Evolutionary conservation across 2,329 filamentous ascomycete genomes (phyloP), one percentile per base, ranked within the genome.

Genomic region (Fusarium sp.): DNA sequence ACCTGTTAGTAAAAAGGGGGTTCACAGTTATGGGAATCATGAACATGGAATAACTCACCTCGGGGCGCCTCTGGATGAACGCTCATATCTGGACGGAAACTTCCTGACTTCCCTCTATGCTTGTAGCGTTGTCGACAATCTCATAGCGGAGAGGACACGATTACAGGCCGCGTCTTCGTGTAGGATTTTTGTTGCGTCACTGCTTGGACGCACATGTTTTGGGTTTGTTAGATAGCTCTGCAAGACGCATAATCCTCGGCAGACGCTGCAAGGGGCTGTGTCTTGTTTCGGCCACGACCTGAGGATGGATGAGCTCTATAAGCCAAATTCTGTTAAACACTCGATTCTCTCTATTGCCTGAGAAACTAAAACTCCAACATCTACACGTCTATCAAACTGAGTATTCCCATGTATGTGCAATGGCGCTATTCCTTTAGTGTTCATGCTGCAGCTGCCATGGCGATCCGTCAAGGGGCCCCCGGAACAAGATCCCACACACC

Each of bases 91-190:
- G 23, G 42, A 50, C 53, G 44, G 53, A 35, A 42, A 43, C 49
- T 61, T 44, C 63, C 60, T 48, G 42, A 10, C 10, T 44, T 62
- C 54, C 52, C 65, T 46, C 35, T 68, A 60, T 61, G 39, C 60
- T 57, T 57, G 46, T 43, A 42, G 45, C 49, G 59, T 61, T 59
- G 43, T 49, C 29, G 59, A 17, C 49, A 55, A 42, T 70, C 41
- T 67, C 68, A 70, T 70, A 47, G 53, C 57, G 65, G 42, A 66
- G 48, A 70, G 57, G 68, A 68, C 68, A 68, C 66, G 64, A 65
- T 66, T 65, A 52, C 42, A 42, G 43, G 46, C 50, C 43, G 49
- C 54, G 49, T 43, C 43, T 58, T 36, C 32, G 49, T 39, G 42
- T 50, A 37, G 47, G 47, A 57, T 55, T 57, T 57, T 49, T 39